phyloP scores from a whole-genome alignment of 805 yeast genomes.

The Kockiozyma suomiensis region DNA sequence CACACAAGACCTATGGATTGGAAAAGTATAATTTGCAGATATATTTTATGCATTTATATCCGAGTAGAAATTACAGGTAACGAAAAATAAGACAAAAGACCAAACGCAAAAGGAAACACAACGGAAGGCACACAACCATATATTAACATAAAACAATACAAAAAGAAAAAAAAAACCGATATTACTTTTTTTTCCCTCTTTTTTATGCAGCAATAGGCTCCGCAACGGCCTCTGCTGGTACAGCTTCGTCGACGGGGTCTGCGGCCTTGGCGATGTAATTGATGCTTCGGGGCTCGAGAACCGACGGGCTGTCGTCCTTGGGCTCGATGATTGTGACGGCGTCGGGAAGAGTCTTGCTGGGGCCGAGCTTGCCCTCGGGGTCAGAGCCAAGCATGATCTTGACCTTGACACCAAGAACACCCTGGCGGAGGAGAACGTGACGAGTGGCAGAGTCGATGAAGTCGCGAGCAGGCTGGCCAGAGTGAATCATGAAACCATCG shows the following conservation, averaged over 20 bases:
- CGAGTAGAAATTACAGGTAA: background rate
- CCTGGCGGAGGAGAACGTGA: slow-evolving; percentile 99
- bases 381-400: slow-evolving; percentile 99
- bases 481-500: slow-evolving; percentile 99
- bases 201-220: slow-evolving; percentile 4
- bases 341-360: slow-evolving; percentile 82
- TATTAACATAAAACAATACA: background rate
- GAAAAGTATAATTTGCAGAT: background rate
- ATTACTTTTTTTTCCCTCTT: background rate
- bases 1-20: too few relatives aligned
- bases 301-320: slow-evolving; percentile 87
- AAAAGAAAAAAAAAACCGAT: background rate
- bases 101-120: background rate
- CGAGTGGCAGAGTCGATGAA: slow-evolving; percentile 99
- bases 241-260: slow-evolving; percentile 15
- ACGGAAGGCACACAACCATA: background rate
- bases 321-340: slow-evolving; percentile 86
- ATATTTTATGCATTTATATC: slow-evolving; percentile 1
- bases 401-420: slow-evolving; percentile 99
- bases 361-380: slow-evolving; percentile 70
- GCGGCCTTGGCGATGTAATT: slow-evolving; percentile 28
- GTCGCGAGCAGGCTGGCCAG: slow-evolving; percentile 99
- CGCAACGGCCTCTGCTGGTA: background rate
- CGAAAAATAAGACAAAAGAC: background rate
- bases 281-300: slow-evolving; percentile 62